A percentile compares a stretch with the other conserved stretches of the same genome.
These are phyloP conservation scores for Obelidium mucronatum DNA, from an alignment of 192 early-diverging fungal genomes.

Conservation along the genomic window DNA sequence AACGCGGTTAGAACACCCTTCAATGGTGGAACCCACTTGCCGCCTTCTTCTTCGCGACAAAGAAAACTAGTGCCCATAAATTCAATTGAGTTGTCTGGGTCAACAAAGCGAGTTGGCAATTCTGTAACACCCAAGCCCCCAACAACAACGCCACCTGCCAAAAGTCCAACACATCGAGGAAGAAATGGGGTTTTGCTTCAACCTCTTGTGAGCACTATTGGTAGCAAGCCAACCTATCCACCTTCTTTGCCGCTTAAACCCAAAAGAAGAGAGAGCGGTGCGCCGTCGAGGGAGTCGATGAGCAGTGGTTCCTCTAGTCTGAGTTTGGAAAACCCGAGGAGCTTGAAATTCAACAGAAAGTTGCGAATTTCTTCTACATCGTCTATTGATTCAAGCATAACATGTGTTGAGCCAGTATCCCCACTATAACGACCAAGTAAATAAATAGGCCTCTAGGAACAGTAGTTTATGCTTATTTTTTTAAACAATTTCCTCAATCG, in stretches of 20 bases:
- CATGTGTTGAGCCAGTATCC: neutral
- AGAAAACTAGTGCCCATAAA: neutral
- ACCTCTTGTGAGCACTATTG: neutral
- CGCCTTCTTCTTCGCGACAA: neutral
- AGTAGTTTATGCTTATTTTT: neutral
- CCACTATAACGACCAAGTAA: neutral
- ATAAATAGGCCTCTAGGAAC: neutral
- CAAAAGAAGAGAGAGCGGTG: neutral
- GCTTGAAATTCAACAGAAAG: neutral
- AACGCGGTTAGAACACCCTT: no score
- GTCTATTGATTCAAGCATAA: conserved; percentile 15
- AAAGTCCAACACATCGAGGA: neutral
- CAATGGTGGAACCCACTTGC: no score
- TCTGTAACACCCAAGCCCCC: neutral
- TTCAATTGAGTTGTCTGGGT: neutral
- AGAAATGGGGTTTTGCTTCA: conserved; percentile 3
- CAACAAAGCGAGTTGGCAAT: no score
- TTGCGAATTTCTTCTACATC: conserved; percentile 6
- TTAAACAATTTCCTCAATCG: conserved; percentile 41
- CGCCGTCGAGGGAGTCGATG: no score
- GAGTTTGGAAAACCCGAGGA: neutral
- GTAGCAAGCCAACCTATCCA: neutral
- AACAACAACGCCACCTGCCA: neutral
- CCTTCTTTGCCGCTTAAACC: neutral
- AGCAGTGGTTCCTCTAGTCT: neutral